Conservation (phyloP, 2,329 filamentous ascomycete genomes). For the Xylaria sp. region DNA sequence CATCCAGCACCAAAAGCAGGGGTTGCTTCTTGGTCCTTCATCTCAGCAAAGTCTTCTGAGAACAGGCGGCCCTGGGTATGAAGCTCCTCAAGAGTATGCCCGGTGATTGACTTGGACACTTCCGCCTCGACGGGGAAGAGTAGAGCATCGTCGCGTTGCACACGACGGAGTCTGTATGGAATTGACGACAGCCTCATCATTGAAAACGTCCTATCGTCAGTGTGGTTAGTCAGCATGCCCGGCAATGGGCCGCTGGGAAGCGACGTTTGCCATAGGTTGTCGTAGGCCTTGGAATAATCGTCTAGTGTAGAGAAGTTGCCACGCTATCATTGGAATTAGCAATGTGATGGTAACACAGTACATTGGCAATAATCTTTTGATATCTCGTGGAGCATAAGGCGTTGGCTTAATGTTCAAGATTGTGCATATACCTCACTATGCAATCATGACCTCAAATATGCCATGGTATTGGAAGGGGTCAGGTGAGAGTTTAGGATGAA, state of each 20-base stretch:
- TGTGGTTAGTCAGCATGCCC: constrained; percentile 58
- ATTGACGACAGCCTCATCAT: constrained; percentile 59
- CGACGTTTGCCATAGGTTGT: constrained; percentile 53
- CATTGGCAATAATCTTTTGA: not conserved
- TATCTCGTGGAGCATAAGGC: not conserved
- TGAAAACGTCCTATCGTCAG: constrained; percentile 59
- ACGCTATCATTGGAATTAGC: constrained; percentile 18
- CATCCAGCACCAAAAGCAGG: constrained; percentile 52
- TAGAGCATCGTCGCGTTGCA: constrained; percentile 50
- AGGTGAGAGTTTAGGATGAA: not conserved
- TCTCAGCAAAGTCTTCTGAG: constrained; percentile 55
- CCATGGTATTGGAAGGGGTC: not conserved
- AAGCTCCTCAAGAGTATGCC: constrained; percentile 49
- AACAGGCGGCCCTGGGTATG: constrained; percentile 55
- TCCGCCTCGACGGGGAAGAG: constrained; percentile 55
- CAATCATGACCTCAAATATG: not conserved
- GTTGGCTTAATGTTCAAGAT: not conserved
- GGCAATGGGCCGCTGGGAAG: constrained; percentile 51
- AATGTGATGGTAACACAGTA: not conserved
- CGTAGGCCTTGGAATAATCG: constrained; percentile 56
- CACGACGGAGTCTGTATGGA: constrained; percentile 54
- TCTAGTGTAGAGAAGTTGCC: constrained; percentile 43
- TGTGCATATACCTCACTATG: not conserved
- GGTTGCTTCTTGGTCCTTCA: constrained; percentile 43
- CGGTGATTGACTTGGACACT: constrained; percentile 47